phyloP scores from a whole-genome alignment of 257 asterid species.

The Fraxinus cuspidata region DNA sequence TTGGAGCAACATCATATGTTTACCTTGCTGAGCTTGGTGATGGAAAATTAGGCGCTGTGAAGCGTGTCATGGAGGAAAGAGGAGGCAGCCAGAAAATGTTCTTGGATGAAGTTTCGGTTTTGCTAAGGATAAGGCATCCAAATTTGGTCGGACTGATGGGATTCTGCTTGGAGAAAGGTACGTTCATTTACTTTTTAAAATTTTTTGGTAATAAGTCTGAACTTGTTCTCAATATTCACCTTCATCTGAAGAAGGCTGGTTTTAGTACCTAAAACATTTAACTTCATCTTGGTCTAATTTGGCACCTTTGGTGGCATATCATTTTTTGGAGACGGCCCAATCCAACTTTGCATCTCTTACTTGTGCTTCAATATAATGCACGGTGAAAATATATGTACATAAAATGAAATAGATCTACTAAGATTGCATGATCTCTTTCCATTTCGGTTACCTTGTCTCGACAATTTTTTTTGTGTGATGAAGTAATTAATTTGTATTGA shows the following conservation, averaged over 20 bases:
- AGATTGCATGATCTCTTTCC: too few relatives aligned
- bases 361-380: too few relatives aligned
- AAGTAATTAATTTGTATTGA: neutral
- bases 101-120: slow-evolving; percentile 79
- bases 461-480: too few relatives aligned
- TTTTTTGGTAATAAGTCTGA: too few relatives aligned
- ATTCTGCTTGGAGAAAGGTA: slow-evolving; percentile 81
- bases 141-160: slow-evolving; percentile 74
- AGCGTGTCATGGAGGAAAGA: slow-evolving; percentile 68
- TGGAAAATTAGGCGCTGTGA: slow-evolving; percentile 67
- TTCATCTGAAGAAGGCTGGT: too few relatives aligned
- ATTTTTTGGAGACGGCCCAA: neutral
- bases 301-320: neutral
- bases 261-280: too few relatives aligned
- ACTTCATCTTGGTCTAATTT: too few relatives aligned
- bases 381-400: too few relatives aligned
- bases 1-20: slow-evolving; percentile 71
- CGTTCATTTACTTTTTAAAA: neutral
- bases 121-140: slow-evolving; percentile 81
- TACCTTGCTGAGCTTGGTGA: slow-evolving; percentile 73
- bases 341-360: neutral
- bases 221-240: too few relatives aligned
- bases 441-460: neutral
- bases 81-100: slow-evolving; percentile 80
- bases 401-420: too few relatives aligned